Percentiles rank a stretch among this genome's conserved stretches.
phyloP scores from a whole-genome alignment of 805 yeast genomes.

The Pichia scutulata region DNA sequence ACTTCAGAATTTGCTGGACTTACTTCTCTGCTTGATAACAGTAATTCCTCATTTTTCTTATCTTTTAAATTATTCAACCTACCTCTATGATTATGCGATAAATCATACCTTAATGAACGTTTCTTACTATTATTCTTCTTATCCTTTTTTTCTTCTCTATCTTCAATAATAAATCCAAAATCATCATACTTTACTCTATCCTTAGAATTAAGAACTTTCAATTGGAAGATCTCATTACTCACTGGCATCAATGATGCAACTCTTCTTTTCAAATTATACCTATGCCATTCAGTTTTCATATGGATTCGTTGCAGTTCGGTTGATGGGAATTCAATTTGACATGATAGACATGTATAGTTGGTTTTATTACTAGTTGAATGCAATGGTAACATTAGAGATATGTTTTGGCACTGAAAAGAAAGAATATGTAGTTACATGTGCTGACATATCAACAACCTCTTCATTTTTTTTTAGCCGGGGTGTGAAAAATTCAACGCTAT shows the following conservation, averaged over 20 bases:
- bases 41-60: background rate
- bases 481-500: no score
- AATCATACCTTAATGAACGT: constrained; percentile 8
- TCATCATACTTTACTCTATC: constrained; percentile 34
- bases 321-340: constrained; percentile 69
- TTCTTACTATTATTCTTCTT: no score
- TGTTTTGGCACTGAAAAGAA: no score
- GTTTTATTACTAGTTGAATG: constrained; percentile 12
- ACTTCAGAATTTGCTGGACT: constrained; percentile 50
- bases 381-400: constrained; percentile 2
- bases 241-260: constrained; percentile 80
- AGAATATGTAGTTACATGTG: background rate
- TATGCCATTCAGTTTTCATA: constrained; percentile 98
- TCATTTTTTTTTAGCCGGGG: no score
- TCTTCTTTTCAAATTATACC: constrained; percentile 89
- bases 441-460: no score
- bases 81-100: constrained; percentile 15
- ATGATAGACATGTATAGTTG: constrained; percentile 72
- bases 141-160: background rate
- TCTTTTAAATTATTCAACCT: constrained; percentile 13
- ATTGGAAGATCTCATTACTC: constrained; percentile 21
- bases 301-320: constrained; percentile 86
- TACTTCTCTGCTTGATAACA: constrained; percentile 26
- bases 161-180: constrained; percentile 38
- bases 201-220: constrained; percentile 24